Base-by-base conservation (phyloP, 2,329 filamentous ascomycete genomes). In the Sclerotinia subarctica region DNA sequence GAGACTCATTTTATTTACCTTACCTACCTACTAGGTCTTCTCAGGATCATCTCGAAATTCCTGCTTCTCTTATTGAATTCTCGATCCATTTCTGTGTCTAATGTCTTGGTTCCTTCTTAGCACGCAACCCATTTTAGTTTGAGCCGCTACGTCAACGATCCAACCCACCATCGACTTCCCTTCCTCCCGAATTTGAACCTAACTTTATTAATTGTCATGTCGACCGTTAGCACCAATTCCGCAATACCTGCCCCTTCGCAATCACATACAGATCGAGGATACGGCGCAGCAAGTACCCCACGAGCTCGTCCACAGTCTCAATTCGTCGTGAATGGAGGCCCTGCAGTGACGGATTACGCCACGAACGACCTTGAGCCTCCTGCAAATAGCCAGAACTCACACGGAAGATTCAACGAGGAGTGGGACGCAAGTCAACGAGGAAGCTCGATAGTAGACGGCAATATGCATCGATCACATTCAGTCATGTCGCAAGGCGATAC, bases 401-500 rank as follows among this genome's bases (percentile, higher is more conserved):
- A 69, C 57, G 82, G 86, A 70, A 86, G 82, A 73, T 90, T 91
- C 74, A 88, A 85, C 73, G 89, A 92, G 77, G 86, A 90, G 80
- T 91, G 89, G 83, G 88, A 91, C 79, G 87, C 86, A 63, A 87
- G 84, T 74, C 87, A 87, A 74, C 85, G 88, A 71, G 89, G 88
- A 58, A 86, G 86, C 73, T 90, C 88, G 49, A 82, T 90, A 68
- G 76, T 88, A 69, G 85, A 87, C 74, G 74, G 75, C 56, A 68
- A 73, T 71, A 83, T 89, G 79, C 84, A 89, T 77, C 87, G 88
- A 72, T 85, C 89, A 66, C 82, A 82, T 70, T 91, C 89, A 17
- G 82, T 84, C 70, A 71, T 75, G 71, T 75, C 76, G 57, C 76
- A 76, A 67, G 75, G 73, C 60, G 75, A 77, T n/a, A 74, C 72